Conservation (phyloP, 75 land plant genomes). For the Pseudotsuga menziesii region DNA sequence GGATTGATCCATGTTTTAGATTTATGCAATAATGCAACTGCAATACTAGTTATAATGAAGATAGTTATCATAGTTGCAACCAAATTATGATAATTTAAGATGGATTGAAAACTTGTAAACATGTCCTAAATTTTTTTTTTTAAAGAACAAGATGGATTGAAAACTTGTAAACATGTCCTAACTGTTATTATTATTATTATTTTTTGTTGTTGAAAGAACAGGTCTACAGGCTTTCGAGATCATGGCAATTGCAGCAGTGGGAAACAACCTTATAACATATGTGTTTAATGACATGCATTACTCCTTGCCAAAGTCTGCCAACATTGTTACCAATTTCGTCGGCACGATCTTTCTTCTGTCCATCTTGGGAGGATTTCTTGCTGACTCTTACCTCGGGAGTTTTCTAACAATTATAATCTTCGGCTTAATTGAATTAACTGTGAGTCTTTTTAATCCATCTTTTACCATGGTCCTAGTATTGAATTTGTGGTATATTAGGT, state of each 20-base stretch:
- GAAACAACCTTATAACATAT: conserved; percentile 82
- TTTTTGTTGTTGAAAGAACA: conserved; percentile 27
- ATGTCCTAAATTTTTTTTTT: too few species aligned
- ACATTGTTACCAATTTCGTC: conserved; percentile 71
- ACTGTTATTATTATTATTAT: too few species aligned
- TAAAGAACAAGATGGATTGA: too few species aligned
- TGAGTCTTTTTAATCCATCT: conserved; percentile 19
- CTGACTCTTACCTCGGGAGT: conserved; percentile 76
- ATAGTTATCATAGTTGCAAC: too few species aligned
- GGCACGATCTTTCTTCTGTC: conserved; percentile 72
- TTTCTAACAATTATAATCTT: conserved; percentile 80
- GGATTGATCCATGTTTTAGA: too few species aligned
- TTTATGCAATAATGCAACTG: too few species aligned
- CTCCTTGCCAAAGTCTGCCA: conserved; percentile 59
- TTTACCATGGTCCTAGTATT: background rate
- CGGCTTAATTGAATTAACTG: conserved; percentile 64
- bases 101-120: too few species aligned
- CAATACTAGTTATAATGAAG: too few species aligned
- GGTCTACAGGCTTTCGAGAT: conserved; percentile 88
- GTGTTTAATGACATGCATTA: conserved; percentile 77
- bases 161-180: too few species aligned
- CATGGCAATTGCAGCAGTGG: conserved; percentile 84
- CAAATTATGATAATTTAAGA: too few species aligned
- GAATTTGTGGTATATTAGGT: background rate
- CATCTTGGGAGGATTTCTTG: conserved; percentile 70